Conservation (phyloP, 306 rosid genomes). For the Morella rubra region DNA sequence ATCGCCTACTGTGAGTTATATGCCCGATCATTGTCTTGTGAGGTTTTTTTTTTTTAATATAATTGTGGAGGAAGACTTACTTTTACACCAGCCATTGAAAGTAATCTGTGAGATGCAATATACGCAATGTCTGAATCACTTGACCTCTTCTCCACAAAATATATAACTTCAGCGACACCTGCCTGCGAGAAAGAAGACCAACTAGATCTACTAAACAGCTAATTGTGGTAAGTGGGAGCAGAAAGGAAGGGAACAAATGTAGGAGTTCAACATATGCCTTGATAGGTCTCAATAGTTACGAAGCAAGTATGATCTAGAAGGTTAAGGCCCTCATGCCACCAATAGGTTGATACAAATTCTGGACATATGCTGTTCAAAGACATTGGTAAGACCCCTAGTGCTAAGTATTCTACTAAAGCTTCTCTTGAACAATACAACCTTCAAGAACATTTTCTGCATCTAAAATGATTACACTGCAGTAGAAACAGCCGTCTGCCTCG, state of each 20-base stretch:
- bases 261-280: neutral
- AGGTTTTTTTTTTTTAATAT: neutral
- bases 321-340: neutral
- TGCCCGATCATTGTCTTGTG: neutral
- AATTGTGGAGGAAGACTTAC: constrained; percentile 36
- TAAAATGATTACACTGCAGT: constrained; percentile 5
- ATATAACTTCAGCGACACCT: constrained; percentile 80
- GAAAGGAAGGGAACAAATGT: neutral
- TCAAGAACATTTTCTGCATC: constrained; percentile 4
- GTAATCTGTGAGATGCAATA: constrained; percentile 76
- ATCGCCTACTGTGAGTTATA: too few species aligned
- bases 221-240: too few species aligned
- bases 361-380: neutral
- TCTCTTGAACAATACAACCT: neutral
- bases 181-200: constrained; percentile 52
- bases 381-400: neutral
- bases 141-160: constrained; percentile 75
- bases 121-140: constrained; percentile 61
- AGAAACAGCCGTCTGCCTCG: constrained; percentile 4
- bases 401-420: neutral
- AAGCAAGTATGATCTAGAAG: neutral
- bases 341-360: neutral
- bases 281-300: neutral
- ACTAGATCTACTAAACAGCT: constrained; percentile 7
- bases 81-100: constrained; percentile 86